Conservation (phyloP, 805 yeast species). For the Cyberlindnera saturnus region DNA sequence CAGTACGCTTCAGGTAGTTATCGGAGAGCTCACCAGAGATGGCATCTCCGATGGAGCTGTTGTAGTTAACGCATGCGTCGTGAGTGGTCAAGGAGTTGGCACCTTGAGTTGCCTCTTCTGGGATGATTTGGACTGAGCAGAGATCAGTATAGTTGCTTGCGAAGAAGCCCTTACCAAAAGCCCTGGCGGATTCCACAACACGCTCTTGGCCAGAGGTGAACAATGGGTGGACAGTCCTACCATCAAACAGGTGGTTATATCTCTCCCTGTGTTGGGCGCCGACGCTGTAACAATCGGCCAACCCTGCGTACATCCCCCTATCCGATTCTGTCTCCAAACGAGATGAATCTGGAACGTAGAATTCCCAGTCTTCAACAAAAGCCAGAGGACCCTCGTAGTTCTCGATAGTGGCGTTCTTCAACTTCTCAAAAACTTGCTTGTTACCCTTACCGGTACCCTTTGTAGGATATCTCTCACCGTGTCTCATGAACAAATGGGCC, state of each 20-base stretch:
- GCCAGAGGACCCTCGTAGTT: slow-evolving; percentile 41
- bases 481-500: slow-evolving; percentile 67
- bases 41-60: slow-evolving; percentile 19
- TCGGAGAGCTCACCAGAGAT: slow-evolving; percentile 16
- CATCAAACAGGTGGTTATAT: slow-evolving; percentile 36
- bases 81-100: slow-evolving; percentile 47
- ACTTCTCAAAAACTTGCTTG: slow-evolving; percentile 23
- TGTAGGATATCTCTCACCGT: slow-evolving; percentile 74
- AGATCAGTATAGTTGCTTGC: slow-evolving; percentile 33
- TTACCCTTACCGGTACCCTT: slow-evolving; percentile 27
- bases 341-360: slow-evolving; percentile 34
- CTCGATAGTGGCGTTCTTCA: slow-evolving; percentile 28
- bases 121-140: slow-evolving; percentile 28
- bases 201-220: slow-evolving; percentile 44
- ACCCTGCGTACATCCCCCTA: slow-evolving; percentile 41
- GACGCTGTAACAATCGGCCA: slow-evolving; percentile 35
- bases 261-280: slow-evolving; percentile 40
- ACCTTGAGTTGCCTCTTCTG: slow-evolving; percentile 38
- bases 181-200: slow-evolving; percentile 39
- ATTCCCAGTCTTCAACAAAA: slow-evolving; percentile 50
- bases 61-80: slow-evolving; percentile 35
- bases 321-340: slow-evolving; percentile 36
- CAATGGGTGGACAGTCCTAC: slow-evolving; percentile 33
- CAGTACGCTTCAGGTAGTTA: slow-evolving; percentile 44
- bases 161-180: slow-evolving; percentile 44